Conservation (phyloP, 371 early-diverging fungal genomes). For the Catenaria anguillulae region DNA sequence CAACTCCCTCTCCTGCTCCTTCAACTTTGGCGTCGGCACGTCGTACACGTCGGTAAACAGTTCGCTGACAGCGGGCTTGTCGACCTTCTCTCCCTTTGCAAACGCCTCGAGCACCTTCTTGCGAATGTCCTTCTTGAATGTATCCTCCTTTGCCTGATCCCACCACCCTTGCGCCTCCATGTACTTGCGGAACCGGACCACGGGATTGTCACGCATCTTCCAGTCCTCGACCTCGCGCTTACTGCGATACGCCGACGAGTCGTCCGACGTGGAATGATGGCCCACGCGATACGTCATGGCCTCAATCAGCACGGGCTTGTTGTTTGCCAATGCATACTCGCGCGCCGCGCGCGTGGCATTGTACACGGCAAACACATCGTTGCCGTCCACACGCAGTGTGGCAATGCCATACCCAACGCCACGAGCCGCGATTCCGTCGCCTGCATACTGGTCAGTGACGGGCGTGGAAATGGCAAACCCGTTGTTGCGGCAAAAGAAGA, state of each 20-base stretch:
- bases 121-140: constrained; percentile 28
- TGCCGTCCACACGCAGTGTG: constrained; percentile 93
- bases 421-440: constrained; percentile 87
- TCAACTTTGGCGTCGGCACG: constrained; percentile 52
- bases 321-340: constrained; percentile 54
- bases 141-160: constrained; percentile 55
- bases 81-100: constrained; percentile 61
- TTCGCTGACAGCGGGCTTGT: constrained; percentile 69
- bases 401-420: constrained; percentile 95
- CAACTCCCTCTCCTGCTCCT: constrained; percentile 63
- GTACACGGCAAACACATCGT: constrained; percentile 92
- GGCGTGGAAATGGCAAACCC: constrained; percentile 97
- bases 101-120: constrained; percentile 57
- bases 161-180: constrained; percentile 72
- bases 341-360: constrained; percentile 77
- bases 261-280: constrained; percentile 95
- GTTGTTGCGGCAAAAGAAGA: constrained; percentile 97
- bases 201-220: constrained; percentile 78
- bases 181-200: constrained; percentile 76
- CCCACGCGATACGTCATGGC: constrained; percentile 92
- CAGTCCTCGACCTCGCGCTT: constrained; percentile 85
- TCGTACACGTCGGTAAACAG: constrained; percentile 93
- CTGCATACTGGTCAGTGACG: constrained; percentile 82
- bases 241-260: constrained; percentile 83
- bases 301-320: constrained; percentile 85